Evolutionary conservation across 2,329 filamentous ascomycete genomes (phyloP).

Genomic region (Hymenoscyphus repandus): DNA sequence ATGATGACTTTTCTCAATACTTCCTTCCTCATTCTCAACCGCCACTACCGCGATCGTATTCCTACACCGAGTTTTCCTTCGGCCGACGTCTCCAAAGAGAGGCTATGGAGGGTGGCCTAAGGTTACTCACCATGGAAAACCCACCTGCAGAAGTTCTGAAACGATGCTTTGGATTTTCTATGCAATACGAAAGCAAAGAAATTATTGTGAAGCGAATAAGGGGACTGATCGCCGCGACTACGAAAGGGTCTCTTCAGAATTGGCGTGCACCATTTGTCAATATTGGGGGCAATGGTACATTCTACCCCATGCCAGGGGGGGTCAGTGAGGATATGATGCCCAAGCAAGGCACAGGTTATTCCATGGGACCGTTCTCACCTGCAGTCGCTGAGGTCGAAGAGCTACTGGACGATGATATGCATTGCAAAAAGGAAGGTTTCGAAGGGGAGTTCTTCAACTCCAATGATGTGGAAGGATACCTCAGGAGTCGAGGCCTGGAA

Average conservation of each 20-base stretch:
- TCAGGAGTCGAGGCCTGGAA: conserved; percentile 56
- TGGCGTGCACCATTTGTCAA: conserved; percentile 58
- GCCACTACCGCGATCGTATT: conserved; percentile 48
- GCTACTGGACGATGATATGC: conserved; percentile 42
- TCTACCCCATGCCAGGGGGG: conserved; percentile 42
- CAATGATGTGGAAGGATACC: conserved; percentile 70
- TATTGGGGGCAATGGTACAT: conserved; percentile 64
- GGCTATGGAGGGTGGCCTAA: conserved; percentile 57
- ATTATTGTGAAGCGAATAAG: conserved; percentile 39
- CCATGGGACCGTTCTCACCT: conserved; percentile 45
- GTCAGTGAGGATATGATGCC: conserved; percentile 25
- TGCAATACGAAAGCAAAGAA: conserved; percentile 52
- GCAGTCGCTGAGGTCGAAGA: conserved; percentile 37
- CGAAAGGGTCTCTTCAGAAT: conserved; percentile 46
- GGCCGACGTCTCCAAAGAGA: conserved; percentile 64
- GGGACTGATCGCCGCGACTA: conserved; percentile 21
- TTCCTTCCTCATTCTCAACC: conserved; percentile 32
- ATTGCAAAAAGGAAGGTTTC: conserved; percentile 54
- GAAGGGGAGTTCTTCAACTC: conserved; percentile 73
- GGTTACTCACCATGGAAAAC: conserved; percentile 48
- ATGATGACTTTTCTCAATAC: conserved; percentile 24
- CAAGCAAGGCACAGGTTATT: conserved; percentile 33
- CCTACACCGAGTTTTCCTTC: conserved; percentile 62
- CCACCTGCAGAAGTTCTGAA: conserved; percentile 40
- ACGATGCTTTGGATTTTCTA: conserved; percentile 65